These are phyloP conservation scores for Primulina huaijiensis DNA, from an alignment of 257 asterid genomes.

Conservation along the genomic window DNA sequence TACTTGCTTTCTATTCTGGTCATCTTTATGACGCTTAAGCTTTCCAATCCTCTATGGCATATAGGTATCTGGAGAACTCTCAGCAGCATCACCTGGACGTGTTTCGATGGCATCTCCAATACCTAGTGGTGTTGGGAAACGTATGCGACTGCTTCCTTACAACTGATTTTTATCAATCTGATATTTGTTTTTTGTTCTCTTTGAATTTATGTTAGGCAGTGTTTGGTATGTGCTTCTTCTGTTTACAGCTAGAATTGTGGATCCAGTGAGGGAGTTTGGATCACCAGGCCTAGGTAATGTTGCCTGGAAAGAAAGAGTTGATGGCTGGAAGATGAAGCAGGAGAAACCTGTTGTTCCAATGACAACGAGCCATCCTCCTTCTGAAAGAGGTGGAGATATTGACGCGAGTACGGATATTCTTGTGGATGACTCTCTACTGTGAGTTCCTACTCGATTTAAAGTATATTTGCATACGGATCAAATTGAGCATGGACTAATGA, in stretches of 20 bases:
- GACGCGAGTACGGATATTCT: slow-evolving; percentile 87
- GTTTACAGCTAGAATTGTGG: slow-evolving; percentile 86
- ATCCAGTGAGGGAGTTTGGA: slow-evolving; percentile 88
- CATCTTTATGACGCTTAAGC: slow-evolving; percentile 15
- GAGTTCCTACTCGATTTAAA: slow-evolving; percentile 35
- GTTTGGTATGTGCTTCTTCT: slow-evolving; percentile 18
- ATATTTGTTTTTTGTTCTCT: slow-evolving; percentile 21
- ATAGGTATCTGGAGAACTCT: slow-evolving; percentile 94
- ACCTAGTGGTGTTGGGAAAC: slow-evolving; percentile 71
- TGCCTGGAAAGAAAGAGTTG: slow-evolving; percentile 99
- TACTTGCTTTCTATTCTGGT: neutral
- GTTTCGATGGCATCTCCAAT: slow-evolving; percentile 97
- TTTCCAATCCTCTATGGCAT: slow-evolving; percentile 19
- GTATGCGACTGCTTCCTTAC: slow-evolving; percentile 41
- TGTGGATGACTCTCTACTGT: slow-evolving; percentile 86
- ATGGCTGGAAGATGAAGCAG: slow-evolving; percentile 99
- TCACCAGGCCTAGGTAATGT: slow-evolving; percentile 94
- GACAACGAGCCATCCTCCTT: slow-evolving; percentile 85
- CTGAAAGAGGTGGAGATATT: slow-evolving; percentile 93
- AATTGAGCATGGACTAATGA: neutral
- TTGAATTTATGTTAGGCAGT: slow-evolving; percentile 19
- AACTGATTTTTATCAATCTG: slow-evolving; percentile 36
- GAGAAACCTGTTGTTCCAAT: slow-evolving; percentile 78
- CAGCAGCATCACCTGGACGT: slow-evolving; percentile 97
- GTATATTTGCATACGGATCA: neutral